Evolutionary conservation across 441 rosid species (phyloP), one percentile per base, ranked within the genome.

Genomic region (Raphanus hybrid): DNA sequence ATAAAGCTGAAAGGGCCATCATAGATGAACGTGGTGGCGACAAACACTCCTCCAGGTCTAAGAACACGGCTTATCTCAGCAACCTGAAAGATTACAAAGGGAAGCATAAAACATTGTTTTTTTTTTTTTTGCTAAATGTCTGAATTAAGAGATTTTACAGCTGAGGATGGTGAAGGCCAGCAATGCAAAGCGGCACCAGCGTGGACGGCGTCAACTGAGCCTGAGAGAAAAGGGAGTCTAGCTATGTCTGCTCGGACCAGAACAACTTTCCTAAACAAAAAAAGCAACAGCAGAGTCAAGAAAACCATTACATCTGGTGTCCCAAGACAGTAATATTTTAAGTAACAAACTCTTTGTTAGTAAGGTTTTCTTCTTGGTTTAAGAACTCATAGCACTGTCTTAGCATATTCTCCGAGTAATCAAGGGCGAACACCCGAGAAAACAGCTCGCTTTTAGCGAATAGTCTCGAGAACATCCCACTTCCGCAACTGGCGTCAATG

Each of bases 131-230:
- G 15, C 12, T 54, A 55, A 14, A 10, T 23, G 8, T 10, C 8
- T 69, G 16, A 23, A 34, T 34, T 20, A 32, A 48, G 69, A 16
- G 62, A 14, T 16, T 89, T 86, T 85, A 94, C 96, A 3, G 92
- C 97, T 32, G 85, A 70, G 32, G 90, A 82, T 74, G 97, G 97
- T 12, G 96, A 94, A 79, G 98, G 92, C 98, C 98, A 94, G 74
- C 97, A 88, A 82, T 92, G 97, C 63, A 92, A 74, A 77, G 97
- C 98, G 72, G 94, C 97, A 83, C 94, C 98, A 59, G 97, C 98
- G 75, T 89, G 98, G 77, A 94, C 87, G n/a, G 95, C 94, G 76
- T 94, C 94, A n/a, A 92, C 79, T 9, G 97, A 91, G 79, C 91
- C 73, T 65, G 94, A 80, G 52, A 80, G 71, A 64, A 94, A 90